Evolutionary conservation across 1,139 yeast species (phyloP), one percentile per base, ranked within the genome.

Genomic region (Yamadazyma membranifaciens): DNA sequence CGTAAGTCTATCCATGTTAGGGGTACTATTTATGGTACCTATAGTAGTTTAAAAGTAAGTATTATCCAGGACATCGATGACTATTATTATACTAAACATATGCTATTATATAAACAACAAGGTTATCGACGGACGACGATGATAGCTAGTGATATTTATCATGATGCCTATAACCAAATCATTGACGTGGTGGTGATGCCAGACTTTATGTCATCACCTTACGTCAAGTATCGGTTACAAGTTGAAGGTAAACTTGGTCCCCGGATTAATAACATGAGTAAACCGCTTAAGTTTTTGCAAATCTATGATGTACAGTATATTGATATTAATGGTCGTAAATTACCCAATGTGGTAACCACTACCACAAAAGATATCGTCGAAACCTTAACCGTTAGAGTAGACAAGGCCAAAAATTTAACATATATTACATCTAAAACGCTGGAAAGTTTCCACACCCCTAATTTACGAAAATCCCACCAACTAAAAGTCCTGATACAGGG

Each of bases 61-160:
- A 12, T 36, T 3, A 24, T 31, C 11, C 24, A 26, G 11, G 16
- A 30, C 3, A 14, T 36, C 13, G 7, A 15, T 12, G 41, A 39
- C 30, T 34, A 24, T 27, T 39, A 35, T 16, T 35, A 34, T 27
- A 25, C 35, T 7, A n/a, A 30, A 5, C 15, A 34, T n/a, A 31
- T 27, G 4, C 31, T 26, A 10, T 31, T 39, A n/a, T 35, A 14
- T 12, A 39, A 35, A 34, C 32, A 31, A 26, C n/a, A 22, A 11
- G 33, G 25, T 3, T 4, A 34, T 13, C 9, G 6, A 10, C 4
- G 15, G 5, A 15, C 6, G 6, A 13, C 11, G 6, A 20, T 29
- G 13, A 20, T 20, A 9, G 17, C 20, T 10, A 17, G 15, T 9
- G 7, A n/a, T 2, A 20, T 9, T 17, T 20, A 15, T n/a, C 14